A percentile compares a stretch with the other conserved stretches of the same genome.
These are phyloP conservation scores for Salix dunnii DNA, from an alignment of 345 rosid species.

Conservation along the genomic window DNA sequence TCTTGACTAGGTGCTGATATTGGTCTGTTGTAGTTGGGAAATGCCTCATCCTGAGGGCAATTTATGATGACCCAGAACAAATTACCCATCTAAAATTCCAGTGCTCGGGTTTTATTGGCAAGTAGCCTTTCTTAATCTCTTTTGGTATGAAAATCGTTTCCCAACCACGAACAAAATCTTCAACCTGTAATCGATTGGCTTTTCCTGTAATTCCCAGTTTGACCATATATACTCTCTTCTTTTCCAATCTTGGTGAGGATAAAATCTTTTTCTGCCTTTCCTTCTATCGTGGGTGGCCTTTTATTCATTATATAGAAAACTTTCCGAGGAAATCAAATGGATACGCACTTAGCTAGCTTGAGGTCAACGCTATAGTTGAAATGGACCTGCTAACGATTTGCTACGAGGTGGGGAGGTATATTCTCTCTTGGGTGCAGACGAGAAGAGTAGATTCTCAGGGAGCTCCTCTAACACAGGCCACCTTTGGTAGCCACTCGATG, in stretches of 20 bases:
- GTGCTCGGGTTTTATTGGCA: not conserved
- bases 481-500: no score
- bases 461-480: no score
- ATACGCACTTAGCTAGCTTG: no score
- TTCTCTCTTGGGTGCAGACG: no score
- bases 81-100: not conserved
- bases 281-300: not conserved
- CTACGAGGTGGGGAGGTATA: no score
- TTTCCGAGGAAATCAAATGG: not conserved
- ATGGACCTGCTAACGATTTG: no score
- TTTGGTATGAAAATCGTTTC: not conserved
- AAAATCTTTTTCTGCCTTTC: not conserved
- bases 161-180: not conserved
- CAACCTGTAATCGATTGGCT: slow-evolving; percentile 6
- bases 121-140: slow-evolving; percentile 24
- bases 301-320: not conserved
- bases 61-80: not conserved
- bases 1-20: slow-evolving; percentile 7
- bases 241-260: not conserved
- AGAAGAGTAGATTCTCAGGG: no score
- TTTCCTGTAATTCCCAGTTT: not conserved
- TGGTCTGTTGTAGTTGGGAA: slow-evolving; percentile 9
- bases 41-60: not conserved
- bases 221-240: not conserved
- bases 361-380: no score